Evolutionary conservation across 768 basidiomycete species (phyloP), one percentile per base, ranked within the genome.

Genomic region (Hebeloma cylindrosporum): DNA sequence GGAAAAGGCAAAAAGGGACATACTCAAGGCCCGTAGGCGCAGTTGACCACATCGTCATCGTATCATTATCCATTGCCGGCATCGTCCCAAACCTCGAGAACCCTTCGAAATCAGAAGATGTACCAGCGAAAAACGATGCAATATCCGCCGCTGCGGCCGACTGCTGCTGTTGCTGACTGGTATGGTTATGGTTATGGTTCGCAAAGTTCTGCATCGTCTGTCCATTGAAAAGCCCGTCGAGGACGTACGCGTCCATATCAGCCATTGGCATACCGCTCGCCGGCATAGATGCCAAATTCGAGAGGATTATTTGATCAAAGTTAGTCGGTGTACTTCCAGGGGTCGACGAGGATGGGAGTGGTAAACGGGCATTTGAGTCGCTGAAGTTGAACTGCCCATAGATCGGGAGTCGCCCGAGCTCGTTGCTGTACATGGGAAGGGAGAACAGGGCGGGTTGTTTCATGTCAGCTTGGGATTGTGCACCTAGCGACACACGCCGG

Each of bases 1-100:
- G 14, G 9, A 16, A 40, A 31, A 42, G 43, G n/a, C n/a, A n/a
- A 34, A 32, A 44, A 23, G 38, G 28, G 3, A 66, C 80, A 53
- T 54, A 85, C 83, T 80, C 79, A 43, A 81, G 82, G 14, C 74
- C 73, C 9, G 72, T 70, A 10, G 81, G 80, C 17, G 80, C 78
- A 39, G 66, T 71, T 8, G 79, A 78, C 83, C 82, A 85, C 76
- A 83, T 79, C 10, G 70, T 68, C 52, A 82, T 70, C 33, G 74
- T 74, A 43, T 78, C 76, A 43, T 66, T 62, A 51, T 82, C 74
- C 59, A 74, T 62, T 26, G 63, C 42, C 11, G 61, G 60, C 25
- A 60, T 54, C 18, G 62, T 52, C 2, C 53, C 45, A 26, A 60
- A 43, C 21, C 40, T 37, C 10, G 47, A 55, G 39, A 40, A 48